These are phyloP conservation scores for Citeromyces siamensis DNA, from an alignment of 1,139 yeast species.

Conservation along the genomic window DNA sequence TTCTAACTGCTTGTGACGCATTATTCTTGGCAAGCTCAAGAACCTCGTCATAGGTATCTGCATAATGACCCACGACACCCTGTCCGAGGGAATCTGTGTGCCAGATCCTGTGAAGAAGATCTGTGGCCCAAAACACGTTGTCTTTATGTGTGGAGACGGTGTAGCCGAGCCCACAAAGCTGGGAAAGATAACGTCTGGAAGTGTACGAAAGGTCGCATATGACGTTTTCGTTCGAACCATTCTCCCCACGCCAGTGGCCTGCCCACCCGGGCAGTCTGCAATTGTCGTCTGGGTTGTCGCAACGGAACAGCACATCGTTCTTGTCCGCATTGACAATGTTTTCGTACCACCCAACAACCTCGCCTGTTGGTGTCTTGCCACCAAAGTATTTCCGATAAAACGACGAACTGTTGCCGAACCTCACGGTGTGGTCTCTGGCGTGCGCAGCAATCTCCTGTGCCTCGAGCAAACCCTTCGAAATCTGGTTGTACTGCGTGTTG, in stretches of 20 bases:
- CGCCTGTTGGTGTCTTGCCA: constrained; percentile 17
- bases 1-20: not conserved
- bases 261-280: constrained; percentile 23
- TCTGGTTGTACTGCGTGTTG: constrained; percentile 14
- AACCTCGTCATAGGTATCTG: constrained; percentile 16
- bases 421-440: constrained; percentile 18
- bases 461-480: constrained; percentile 13
- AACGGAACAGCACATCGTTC: constrained; percentile 17
- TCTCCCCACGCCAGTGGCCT: constrained; percentile 25
- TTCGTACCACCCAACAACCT: constrained; percentile 22
- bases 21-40: constrained; percentile 9
- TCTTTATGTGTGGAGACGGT: constrained; percentile 6
- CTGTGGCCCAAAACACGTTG: constrained; percentile 13
- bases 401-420: constrained; percentile 16
- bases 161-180: constrained; percentile 16
- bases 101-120: constrained; percentile 18
- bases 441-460: constrained; percentile 14
- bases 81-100: constrained; percentile 16
- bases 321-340: constrained; percentile 17
- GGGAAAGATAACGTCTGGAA: constrained; percentile 12
- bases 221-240: constrained; percentile 19
- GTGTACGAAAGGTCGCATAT: constrained; percentile 13
- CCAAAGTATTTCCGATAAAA: constrained; percentile 20
- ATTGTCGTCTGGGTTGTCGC: constrained; percentile 24
- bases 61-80: constrained; percentile 14